Percentiles rank a stretch among this genome's conserved stretches.
phyloP scores from a whole-genome alignment of 768 basidiomycete genomes.

The Mycena amicta region DNA sequence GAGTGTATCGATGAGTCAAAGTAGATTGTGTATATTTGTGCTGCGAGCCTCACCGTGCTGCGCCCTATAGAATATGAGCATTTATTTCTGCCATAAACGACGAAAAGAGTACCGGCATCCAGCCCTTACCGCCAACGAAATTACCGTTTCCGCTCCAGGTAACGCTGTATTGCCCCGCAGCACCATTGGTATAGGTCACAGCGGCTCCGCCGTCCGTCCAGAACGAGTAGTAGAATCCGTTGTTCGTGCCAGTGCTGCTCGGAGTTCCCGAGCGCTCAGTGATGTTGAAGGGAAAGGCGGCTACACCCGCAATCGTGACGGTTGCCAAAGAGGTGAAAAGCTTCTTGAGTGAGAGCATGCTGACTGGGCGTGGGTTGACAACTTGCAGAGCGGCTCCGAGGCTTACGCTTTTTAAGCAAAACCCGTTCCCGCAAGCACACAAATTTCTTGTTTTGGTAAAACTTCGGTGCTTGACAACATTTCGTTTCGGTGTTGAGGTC shows the following conservation, averaged over 20 bases:
- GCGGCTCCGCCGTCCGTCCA: constrained; percentile 30
- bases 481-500: too few species aligned
- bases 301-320: constrained; percentile 10
- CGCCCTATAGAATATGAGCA: constrained; percentile 5
- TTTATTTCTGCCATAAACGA: not conserved
- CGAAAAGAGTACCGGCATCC: constrained; percentile 27
- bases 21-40: too few species aligned
- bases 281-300: constrained; percentile 19
- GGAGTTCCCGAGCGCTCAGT: constrained; percentile 14
- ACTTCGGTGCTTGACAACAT: not conserved
- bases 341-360: constrained; percentile 21
- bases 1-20: too few species aligned
- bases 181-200: constrained; percentile 34
- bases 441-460: too few species aligned
- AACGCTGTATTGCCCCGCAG: constrained; percentile 33
- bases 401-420: too few species aligned
- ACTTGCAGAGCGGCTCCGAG: too few species aligned
- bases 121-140: constrained; percentile 38
- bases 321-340: constrained; percentile 7
- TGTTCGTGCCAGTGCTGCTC: constrained; percentile 30
- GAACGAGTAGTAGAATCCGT: constrained; percentile 34
- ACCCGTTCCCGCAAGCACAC: too few species aligned
- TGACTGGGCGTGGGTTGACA: not conserved
- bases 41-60: constrained; percentile 23
- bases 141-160: constrained; percentile 31